These are phyloP conservation scores for Blastobotrys chiropterorum DNA, from an alignment of 805 yeast genomes.

Conservation along the genomic window DNA sequence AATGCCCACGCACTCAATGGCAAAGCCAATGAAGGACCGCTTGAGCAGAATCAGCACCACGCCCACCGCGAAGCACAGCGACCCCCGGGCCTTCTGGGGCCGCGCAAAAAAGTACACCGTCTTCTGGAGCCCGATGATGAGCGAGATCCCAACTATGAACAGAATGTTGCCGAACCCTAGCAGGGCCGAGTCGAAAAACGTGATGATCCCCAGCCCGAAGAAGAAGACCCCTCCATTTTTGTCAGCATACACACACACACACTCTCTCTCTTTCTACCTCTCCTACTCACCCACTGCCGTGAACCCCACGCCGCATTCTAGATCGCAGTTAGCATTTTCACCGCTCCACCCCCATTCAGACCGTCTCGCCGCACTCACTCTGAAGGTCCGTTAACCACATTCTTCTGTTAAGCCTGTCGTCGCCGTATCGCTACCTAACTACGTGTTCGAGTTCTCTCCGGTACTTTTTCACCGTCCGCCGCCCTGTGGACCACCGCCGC, in stretches of 20 bases:
- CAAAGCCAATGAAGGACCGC: slow-evolving; percentile 77
- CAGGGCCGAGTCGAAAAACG: slow-evolving; percentile 83
- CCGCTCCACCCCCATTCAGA: neutral
- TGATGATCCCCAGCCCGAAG: slow-evolving; percentile 72
- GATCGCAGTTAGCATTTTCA: slow-evolving; percentile 11
- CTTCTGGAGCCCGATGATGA: slow-evolving; percentile 84
- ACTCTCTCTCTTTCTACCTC: neutral
- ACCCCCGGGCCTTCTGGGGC: slow-evolving; percentile 81
- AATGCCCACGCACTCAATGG: slow-evolving; percentile 83
- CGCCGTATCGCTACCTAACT: neutral
- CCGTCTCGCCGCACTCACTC: slow-evolving; percentile 15
- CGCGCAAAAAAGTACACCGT: slow-evolving; percentile 79
- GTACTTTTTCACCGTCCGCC: neutral
- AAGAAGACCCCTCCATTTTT: slow-evolving; percentile 49
- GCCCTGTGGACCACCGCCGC: neutral
- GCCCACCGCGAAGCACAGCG: slow-evolving; percentile 72
- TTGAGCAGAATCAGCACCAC: slow-evolving; percentile 67
- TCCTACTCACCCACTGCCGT: slow-evolving; percentile 61
- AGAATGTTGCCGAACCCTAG: slow-evolving; percentile 84
- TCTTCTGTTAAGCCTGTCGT: neutral
- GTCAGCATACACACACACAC: slow-evolving; percentile 3
- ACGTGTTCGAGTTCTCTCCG: too few relatives aligned
- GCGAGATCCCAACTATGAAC: slow-evolving; percentile 71
- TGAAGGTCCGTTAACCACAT: slow-evolving; percentile 34
- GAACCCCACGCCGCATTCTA: slow-evolving; percentile 88